Conservation (phyloP, 164 flowering plant genomes). For the Magnolia sinica region DNA sequence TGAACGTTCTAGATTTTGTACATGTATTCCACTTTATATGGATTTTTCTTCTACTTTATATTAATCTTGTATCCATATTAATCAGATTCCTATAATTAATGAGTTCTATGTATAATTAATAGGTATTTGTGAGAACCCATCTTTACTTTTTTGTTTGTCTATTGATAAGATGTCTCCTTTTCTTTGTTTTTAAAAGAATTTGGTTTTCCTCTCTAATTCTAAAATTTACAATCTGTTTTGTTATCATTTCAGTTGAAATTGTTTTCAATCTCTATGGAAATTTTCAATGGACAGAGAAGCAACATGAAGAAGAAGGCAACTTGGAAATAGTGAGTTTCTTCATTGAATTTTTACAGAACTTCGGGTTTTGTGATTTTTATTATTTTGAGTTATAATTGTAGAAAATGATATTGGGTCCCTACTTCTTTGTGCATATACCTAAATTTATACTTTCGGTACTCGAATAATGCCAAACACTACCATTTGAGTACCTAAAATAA, state of each 20-base stretch:
- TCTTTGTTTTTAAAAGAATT: not conserved
- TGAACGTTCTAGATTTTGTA: too few species aligned
- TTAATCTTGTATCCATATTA: too few species aligned
- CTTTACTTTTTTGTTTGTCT: too few species aligned
- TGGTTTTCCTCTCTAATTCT: not conserved
- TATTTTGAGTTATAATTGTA: not conserved
- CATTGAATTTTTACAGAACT: not conserved
- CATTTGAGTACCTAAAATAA: not conserved
- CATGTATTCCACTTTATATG: too few species aligned
- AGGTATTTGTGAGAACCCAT: too few species aligned
- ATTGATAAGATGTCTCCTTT: too few species aligned
- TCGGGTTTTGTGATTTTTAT: not conserved
- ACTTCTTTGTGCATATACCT: not conserved
- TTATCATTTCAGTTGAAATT: not conserved
- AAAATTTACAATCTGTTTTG: not conserved
- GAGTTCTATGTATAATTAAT: too few species aligned
- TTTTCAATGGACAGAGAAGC: not conserved
- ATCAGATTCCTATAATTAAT: too few species aligned
- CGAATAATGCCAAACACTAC: not conserved
- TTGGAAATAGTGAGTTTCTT: not conserved
- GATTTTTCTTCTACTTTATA: too few species aligned
- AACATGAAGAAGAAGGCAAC: not conserved
- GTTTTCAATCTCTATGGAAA: not conserved
- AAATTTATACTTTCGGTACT: not conserved
- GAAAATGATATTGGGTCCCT: too few species aligned